Evolutionary conservation across 768 basidiomycete species (phyloP), one percentile per base, ranked within the genome.

Genomic region (Amanita rubescens): DNA sequence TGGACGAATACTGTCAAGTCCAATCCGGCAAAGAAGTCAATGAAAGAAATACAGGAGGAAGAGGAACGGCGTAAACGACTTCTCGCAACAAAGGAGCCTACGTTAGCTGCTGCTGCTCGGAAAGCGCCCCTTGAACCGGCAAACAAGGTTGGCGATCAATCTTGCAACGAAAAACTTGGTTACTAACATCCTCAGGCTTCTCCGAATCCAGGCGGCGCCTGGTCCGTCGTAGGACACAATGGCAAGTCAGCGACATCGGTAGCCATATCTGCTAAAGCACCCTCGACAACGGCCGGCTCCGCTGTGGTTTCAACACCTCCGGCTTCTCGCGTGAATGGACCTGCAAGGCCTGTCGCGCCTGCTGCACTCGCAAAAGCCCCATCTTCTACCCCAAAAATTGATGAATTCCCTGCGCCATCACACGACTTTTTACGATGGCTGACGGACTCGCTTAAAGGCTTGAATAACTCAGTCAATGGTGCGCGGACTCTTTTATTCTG

Each of bases 11-110:
- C 78, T 14, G 70, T 69, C 22, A 84, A 82, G 63, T 67, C 76
- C 6, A 71, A 71, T 9, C 65, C 73, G 2, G 65, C 77, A 6
- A 94, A 92, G 75, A 96, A 93, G 76, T 90, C 90, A 1, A 86
- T 99, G 85, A 97, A 95, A 74, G 94, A 99, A 73, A 99, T 99
- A 37, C 91, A 95, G 64, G 95, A 98, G 68, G 96, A 99, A 62
- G 96, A 99, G 64, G 92, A 95, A 68, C 80, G 74, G 58, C 79
- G 87, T 57, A 94, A 92, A 75, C 88, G 84, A 68, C 60, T 70
- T 11, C 17, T 14, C 25, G 75, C 75, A 0, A 69, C 72, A 6
- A 85, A 84, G 66, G 82, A 88, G 58, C 81, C 75, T 50, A 73
- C 74, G 51, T 77, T 77, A 8, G 70, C 79, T 11, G 73, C 78